Evolutionary conservation across 164 flowering plant genomes (phyloP).

Genomic region (Sextonia rubra): DNA sequence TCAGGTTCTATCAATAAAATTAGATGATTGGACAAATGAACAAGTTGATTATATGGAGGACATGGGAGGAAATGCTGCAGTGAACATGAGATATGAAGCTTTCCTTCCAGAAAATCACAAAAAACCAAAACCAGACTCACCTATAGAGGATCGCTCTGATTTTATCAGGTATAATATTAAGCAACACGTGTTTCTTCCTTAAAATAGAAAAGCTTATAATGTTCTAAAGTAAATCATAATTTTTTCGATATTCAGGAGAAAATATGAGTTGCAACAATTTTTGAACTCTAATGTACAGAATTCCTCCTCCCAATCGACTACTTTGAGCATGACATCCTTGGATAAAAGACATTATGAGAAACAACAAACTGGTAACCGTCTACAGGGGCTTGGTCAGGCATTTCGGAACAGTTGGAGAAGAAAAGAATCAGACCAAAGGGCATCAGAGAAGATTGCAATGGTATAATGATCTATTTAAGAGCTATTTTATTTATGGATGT

Average conservation of each 20-base stretch:
- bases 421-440: slow-evolving; percentile 49
- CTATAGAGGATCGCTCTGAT: slow-evolving; percentile 67
- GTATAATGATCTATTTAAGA: slow-evolving; percentile 26
- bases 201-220: background rate
- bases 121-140: slow-evolving; percentile 75
- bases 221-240: slow-evolving; percentile 16
- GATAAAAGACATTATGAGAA: slow-evolving; percentile 56
- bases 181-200: background rate
- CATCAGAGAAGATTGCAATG: slow-evolving; percentile 44
- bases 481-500: background rate
- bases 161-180: slow-evolving; percentile 64
- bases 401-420: slow-evolving; percentile 88
- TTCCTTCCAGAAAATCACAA: slow-evolving; percentile 38
- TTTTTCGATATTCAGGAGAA: slow-evolving; percentile 56
- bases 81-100: slow-evolving; percentile 79
- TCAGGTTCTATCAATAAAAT: slow-evolving; percentile 83
- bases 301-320: slow-evolving; percentile 36
- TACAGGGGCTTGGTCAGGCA: slow-evolving; percentile 55
- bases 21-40: slow-evolving; percentile 93
- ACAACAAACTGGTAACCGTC: slow-evolving; percentile 41
- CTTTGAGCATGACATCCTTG: slow-evolving; percentile 13
- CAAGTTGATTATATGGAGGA: slow-evolving; percentile 62
- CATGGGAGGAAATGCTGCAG: slow-evolving; percentile 68
- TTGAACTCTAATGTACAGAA: slow-evolving; percentile 22
- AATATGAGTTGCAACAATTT: slow-evolving; percentile 81